Conservation (phyloP, 106 monocot species). For the Dioscorea alata region DNA sequence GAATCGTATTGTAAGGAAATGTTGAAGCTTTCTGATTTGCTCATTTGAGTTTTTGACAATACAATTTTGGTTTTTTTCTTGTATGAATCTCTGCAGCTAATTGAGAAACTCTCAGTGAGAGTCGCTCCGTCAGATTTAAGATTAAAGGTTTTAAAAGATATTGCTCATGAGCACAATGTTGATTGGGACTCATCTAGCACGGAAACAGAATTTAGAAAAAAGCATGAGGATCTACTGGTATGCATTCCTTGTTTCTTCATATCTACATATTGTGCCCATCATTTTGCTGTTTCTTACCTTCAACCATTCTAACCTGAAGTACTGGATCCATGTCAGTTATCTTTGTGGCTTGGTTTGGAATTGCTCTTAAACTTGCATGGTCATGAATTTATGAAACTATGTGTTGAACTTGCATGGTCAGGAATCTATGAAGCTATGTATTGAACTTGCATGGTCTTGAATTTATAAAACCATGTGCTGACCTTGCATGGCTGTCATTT, state of each 20-base stretch:
- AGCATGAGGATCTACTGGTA: conserved; percentile 95
- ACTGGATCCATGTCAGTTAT: too few relatives aligned
- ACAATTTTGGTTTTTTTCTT: not conserved
- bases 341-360: too few relatives aligned
- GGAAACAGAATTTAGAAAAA: conserved; percentile 75
- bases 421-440: too few relatives aligned
- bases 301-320: too few relatives aligned
- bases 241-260: not conserved
- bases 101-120: conserved; percentile 82
- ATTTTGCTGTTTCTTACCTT: too few relatives aligned
- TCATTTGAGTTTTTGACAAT: not conserved
- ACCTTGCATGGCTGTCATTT: too few relatives aligned
- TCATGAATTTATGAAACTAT: too few relatives aligned
- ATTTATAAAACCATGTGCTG: too few relatives aligned
- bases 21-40: not conserved
- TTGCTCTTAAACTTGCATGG: too few relatives aligned
- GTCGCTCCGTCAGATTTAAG: conserved; percentile 59
- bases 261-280: too few relatives aligned
- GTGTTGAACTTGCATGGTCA: too few relatives aligned
- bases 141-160: conserved; percentile 54
- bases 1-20: conserved; percentile 69
- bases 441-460: too few relatives aligned
- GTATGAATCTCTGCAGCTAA: conserved; percentile 42
- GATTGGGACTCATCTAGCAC: conserved; percentile 81
- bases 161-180: conserved; percentile 64